phyloP scores from a whole-genome alignment of 202 grass and related monocot genomes.

The Schoenoplectus tabernaemontani region DNA sequence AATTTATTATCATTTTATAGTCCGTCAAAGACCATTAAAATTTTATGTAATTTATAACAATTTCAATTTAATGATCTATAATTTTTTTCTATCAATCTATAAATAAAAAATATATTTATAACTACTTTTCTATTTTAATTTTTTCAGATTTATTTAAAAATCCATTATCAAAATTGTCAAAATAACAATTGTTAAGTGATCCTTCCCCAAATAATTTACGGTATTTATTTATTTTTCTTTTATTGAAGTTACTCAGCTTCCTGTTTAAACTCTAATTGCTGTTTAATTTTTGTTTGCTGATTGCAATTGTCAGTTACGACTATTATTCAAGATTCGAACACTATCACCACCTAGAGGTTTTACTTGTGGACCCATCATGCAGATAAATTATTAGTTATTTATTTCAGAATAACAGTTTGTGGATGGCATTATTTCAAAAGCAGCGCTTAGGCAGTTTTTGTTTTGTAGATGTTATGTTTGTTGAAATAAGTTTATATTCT shows the following conservation, averaged over 20 bases:
- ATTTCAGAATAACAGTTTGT: slow-evolving; percentile 8
- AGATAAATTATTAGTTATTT: neutral
- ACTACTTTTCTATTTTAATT: too few species aligned
- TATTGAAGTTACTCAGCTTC: neutral
- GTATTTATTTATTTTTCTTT: neutral
- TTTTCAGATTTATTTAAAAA: too few species aligned
- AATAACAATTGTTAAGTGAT: too few species aligned
- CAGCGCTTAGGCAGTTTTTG: neutral
- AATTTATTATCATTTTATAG: too few species aligned
- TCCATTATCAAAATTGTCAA: too few species aligned
- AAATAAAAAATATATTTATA: too few species aligned
- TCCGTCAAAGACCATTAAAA: too few species aligned
- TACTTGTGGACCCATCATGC: neutral
- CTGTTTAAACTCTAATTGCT: neutral
- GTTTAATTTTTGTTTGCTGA: neutral
- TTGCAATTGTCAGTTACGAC: slow-evolving; percentile 17
- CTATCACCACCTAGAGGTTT: neutral
- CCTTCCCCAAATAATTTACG: neutral
- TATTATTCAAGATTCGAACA: slow-evolving; percentile 7
- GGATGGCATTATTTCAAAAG: neutral
- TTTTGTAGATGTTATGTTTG: slow-evolving; percentile 8
- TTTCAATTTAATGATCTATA: too few species aligned
- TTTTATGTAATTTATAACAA: too few species aligned
- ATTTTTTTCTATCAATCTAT: too few species aligned
- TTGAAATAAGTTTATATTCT: slow-evolving; percentile 12